Conservation (phyloP, 2,329 filamentous ascomycete genomes). For the Colletotrichum abscissum region DNA sequence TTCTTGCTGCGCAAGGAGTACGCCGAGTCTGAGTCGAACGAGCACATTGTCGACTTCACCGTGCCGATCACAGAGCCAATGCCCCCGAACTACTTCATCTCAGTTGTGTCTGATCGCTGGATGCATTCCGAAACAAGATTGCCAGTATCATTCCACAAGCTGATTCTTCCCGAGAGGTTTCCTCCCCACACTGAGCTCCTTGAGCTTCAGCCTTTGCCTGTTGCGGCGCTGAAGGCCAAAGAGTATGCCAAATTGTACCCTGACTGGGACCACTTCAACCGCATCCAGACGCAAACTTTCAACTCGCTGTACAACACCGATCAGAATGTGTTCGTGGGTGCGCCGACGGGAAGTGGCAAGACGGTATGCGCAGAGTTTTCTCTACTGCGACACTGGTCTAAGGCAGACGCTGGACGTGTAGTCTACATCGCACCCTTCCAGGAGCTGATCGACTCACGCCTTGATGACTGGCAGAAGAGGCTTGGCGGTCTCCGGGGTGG, state of each 20-base stretch:
- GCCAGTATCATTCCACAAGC: conserved; percentile 92
- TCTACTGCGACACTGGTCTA: conserved; percentile 87
- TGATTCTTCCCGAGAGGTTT: conserved; percentile 95
- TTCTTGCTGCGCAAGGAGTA: conserved; percentile 94
- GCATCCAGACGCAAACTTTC: conserved; percentile 97
- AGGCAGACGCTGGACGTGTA: conserved; percentile 75
- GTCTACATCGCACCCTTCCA: conserved; percentile 97
- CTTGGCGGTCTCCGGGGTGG: conserved; percentile 79
- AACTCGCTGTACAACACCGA: conserved; percentile 91
- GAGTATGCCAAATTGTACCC: conserved; percentile 87
- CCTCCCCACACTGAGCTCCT: conserved; percentile 92
- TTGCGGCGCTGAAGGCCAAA: conserved; percentile 86
- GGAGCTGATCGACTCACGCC: conserved; percentile 85
- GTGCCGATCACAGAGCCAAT: conserved; percentile 97
- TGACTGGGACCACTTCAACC: conserved; percentile 91
- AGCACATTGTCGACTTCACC: conserved; percentile 95
- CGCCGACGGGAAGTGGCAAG: conserved; percentile 96
- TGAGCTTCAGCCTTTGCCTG: conserved; percentile 90
- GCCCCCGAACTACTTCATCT: conserved; percentile 99
- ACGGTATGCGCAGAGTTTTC: conserved; percentile 97
- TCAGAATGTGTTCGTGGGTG: conserved; percentile 92
- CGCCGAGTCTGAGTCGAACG: conserved; percentile 84
- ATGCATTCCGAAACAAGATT: conserved; percentile 97
- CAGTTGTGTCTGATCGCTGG: conserved; percentile 94
- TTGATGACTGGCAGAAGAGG: conserved; percentile 87